A percentile compares a stretch with the other conserved stretches of the same genome.
phyloP scores from a whole-genome alignment of 1,284 basidiomycete genomes.

The Neolentinus lepideus region DNA sequence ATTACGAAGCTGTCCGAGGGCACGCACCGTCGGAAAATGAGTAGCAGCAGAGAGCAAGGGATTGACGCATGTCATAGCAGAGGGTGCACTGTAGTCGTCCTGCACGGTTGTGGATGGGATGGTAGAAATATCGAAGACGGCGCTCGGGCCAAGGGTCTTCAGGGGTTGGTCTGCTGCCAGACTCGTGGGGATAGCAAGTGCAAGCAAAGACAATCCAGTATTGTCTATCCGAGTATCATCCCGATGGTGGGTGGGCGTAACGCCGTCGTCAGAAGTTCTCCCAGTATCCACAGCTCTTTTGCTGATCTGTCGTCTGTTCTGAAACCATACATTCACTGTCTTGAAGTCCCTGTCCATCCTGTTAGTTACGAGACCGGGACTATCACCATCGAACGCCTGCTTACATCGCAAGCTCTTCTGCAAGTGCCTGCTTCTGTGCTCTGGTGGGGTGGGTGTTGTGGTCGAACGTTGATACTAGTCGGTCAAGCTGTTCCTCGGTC shows the following conservation, averaged over 20 bases:
- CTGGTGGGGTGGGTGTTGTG: slow-evolving; percentile 32
- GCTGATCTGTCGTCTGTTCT: slow-evolving; percentile 45
- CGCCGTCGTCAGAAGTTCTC: not conserved
- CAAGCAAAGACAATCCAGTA: too few species aligned
- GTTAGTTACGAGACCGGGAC: not conserved
- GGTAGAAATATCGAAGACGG: too few species aligned
- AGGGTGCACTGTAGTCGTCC: too few species aligned
- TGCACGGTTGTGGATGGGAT: too few species aligned
- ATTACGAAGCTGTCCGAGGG: slow-evolving; percentile 1
- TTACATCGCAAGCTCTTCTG: slow-evolving; percentile 30
- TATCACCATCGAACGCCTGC: slow-evolving; percentile 10
- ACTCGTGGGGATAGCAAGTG: too few species aligned
- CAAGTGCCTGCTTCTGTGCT: slow-evolving; percentile 29
- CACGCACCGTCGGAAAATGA: not conserved
- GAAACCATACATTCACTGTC: slow-evolving; percentile 67
- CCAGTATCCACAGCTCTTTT: slow-evolving; percentile 21
- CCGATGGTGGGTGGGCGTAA: not conserved
- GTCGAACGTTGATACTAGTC: slow-evolving; percentile 30
- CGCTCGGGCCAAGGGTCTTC: too few species aligned
- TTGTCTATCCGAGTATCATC: not conserved
- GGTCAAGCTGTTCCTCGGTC: slow-evolving; percentile 28
- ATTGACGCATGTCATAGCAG: too few species aligned
- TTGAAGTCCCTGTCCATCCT: slow-evolving; percentile 31
- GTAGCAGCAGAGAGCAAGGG: too few species aligned
- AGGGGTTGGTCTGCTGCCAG: too few species aligned